Evolutionary conservation across 192 early-diverging fungal genomes (phyloP).

Genomic region (Backusella australiensis): DNA sequence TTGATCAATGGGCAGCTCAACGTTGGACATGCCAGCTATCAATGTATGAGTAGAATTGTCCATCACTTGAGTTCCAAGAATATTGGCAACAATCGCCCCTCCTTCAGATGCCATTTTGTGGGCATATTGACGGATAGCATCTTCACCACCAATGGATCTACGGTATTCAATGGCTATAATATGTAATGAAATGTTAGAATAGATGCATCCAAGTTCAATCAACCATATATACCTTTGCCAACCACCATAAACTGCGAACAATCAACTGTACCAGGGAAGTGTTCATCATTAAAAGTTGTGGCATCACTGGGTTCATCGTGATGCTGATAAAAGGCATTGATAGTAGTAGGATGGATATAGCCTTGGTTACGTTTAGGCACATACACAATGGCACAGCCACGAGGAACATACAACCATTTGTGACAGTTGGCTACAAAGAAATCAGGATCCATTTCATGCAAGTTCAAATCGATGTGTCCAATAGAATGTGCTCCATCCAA

Average conservation of each 20-base stretch:
- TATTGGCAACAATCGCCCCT: conserved; percentile 55
- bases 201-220: not conserved
- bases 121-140: conserved; percentile 52
- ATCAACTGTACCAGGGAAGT: conserved; percentile 39
- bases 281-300: conserved; percentile 31
- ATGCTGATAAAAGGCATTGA: conserved; percentile 32
- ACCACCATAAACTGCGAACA: conserved; percentile 17
- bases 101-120: conserved; percentile 54
- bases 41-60: conserved; percentile 44
- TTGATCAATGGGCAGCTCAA: conserved; percentile 45
- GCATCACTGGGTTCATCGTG: conserved; percentile 8
- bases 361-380: conserved; percentile 47
- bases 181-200: not conserved
- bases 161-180: conserved; percentile 47
- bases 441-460: conserved; percentile 54
- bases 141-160: conserved; percentile 57
- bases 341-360: conserved; percentile 41
- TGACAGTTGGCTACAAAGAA: conserved; percentile 64
- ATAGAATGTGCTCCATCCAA: conserved; percentile 68
- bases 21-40: conserved; percentile 58
- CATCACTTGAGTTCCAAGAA: conserved; percentile 52
- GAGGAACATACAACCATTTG: conserved; percentile 62
- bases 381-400: conserved; percentile 54
- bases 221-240: conserved; percentile 14
- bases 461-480: conserved; percentile 53